Conservation (phyloP, 2,329 filamentous ascomycete species). For the Ramularia endophylla region DNA sequence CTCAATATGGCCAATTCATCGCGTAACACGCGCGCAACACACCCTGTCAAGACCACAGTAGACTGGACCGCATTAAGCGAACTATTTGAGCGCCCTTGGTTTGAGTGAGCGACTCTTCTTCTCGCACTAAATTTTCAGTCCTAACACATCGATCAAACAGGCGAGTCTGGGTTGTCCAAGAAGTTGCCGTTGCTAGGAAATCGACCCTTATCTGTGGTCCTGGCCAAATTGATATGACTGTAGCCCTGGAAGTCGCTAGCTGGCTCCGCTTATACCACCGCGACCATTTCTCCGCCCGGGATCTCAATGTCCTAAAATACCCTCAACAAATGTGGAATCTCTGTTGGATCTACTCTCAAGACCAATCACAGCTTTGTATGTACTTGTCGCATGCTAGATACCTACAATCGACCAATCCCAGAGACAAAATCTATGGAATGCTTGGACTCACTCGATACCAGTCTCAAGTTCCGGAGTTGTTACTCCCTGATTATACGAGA, state of each 20-base stretch:
- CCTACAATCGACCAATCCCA: neutral
- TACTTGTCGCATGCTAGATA: too few species aligned
- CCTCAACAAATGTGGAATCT: too few species aligned
- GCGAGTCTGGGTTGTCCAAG: neutral
- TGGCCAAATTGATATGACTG: too few species aligned
- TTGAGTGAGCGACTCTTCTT: neutral
- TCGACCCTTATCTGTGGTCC: too few species aligned
- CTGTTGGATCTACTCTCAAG: too few species aligned
- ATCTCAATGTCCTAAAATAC: too few species aligned
- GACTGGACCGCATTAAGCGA: neutral
- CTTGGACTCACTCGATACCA: conserved; percentile 5
- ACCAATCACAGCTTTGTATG: too few species aligned
- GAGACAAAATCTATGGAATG: conserved; percentile 12
- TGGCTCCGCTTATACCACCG: too few species aligned
- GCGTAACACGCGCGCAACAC: too few species aligned
- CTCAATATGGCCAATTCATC: neutral
- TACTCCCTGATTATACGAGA: conserved; percentile 2
- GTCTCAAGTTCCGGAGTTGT: neutral
- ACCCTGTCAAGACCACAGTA: neutral
- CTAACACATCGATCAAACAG: neutral
- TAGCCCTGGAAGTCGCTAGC: too few species aligned
- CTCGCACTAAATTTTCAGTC: neutral
- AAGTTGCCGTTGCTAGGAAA: neutral
- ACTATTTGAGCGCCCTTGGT: conserved; percentile 4
- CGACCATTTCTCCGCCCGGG: too few species aligned